These are phyloP conservation scores for Candolleomyces efflorescens DNA, from an alignment of 768 basidiomycete genomes.

Conservation along the genomic window DNA sequence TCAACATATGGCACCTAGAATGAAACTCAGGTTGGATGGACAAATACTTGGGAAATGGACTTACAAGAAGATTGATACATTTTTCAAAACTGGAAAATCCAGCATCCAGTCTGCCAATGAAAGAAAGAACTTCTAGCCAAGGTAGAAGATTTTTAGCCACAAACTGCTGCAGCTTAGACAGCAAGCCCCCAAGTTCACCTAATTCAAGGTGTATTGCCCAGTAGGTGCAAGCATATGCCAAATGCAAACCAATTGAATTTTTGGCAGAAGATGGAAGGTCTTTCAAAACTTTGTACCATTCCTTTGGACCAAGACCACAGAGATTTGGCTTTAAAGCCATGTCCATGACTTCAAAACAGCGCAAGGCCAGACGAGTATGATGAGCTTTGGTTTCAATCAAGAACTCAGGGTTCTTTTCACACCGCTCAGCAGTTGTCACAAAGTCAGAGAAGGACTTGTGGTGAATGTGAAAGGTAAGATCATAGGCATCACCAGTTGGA, in stretches of 20 bases:
- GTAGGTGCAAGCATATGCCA: conserved; percentile 1
- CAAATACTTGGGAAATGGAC: background rate
- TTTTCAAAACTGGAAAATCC: background rate
- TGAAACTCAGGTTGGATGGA: background rate
- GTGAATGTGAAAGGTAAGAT: background rate
- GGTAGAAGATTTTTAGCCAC: background rate
- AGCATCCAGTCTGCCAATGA: background rate
- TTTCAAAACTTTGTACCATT: background rate
- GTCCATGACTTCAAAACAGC: conserved; percentile 1
- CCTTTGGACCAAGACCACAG: background rate
- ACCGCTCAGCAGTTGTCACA: background rate
- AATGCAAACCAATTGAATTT: background rate
- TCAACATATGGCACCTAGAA: background rate
- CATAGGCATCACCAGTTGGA: background rate
- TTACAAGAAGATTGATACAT: background rate
- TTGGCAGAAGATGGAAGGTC: background rate
- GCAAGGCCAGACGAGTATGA: background rate
- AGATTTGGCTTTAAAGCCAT: background rate
- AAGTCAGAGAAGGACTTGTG: conserved; percentile 5
- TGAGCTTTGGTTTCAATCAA: background rate
- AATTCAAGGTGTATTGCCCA: background rate
- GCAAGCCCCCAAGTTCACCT: background rate
- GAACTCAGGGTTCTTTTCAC: background rate
- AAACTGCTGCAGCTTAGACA: background rate
- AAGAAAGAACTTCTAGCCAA: background rate